Conservation (phyloP, 1,284 basidiomycete genomes). For the Leccinum variabile region DNA sequence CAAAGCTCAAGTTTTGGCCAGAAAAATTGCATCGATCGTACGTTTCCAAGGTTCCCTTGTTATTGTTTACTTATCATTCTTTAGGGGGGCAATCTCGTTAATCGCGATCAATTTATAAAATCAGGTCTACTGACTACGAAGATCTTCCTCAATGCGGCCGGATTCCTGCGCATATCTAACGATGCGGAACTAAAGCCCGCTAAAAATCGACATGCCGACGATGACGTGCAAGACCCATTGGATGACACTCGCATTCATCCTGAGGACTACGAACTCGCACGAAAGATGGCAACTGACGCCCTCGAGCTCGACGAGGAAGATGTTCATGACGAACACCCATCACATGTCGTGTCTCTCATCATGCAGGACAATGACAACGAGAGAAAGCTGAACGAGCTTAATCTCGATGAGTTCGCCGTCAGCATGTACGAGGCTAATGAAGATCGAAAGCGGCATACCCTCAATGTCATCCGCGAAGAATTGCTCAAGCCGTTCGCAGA, state of each 20-base stretch:
- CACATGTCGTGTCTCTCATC: slow-evolving; percentile 81
- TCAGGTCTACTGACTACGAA: slow-evolving; percentile 78
- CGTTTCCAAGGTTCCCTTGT: slow-evolving; percentile 24
- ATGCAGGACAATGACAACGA: slow-evolving; percentile 83
- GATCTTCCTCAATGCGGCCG: slow-evolving; percentile 88
- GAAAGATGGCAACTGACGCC: slow-evolving; percentile 98
- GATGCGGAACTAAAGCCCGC: slow-evolving; percentile 59
- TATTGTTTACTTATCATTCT: slow-evolving; percentile 10
- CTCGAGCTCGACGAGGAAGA: slow-evolving; percentile 96
- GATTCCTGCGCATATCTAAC: slow-evolving; percentile 86
- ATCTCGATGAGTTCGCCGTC: slow-evolving; percentile 94
- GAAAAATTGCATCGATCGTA: slow-evolving; percentile 77
- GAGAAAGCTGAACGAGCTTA: slow-evolving; percentile 87
- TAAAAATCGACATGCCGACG: slow-evolving; percentile 71
- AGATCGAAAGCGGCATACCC: slow-evolving; percentile 84
- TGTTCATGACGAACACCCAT: slow-evolving; percentile 86
- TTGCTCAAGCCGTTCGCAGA: slow-evolving; percentile 87
- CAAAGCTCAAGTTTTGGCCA: slow-evolving; percentile 86
- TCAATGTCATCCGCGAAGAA: slow-evolving; percentile 89
- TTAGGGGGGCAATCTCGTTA: slow-evolving; percentile 82
- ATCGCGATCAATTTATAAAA: slow-evolving; percentile 84
- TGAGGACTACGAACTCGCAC: slow-evolving; percentile 96
- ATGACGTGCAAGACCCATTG: slow-evolving; percentile 82
- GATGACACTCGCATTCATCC: slow-evolving; percentile 97
- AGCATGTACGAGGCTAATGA: slow-evolving; percentile 84